Evolutionary conservation across 2,329 filamentous ascomycete species (phyloP), one percentile per base, ranked within the genome.

Genomic region (Nemania diffusa): DNA sequence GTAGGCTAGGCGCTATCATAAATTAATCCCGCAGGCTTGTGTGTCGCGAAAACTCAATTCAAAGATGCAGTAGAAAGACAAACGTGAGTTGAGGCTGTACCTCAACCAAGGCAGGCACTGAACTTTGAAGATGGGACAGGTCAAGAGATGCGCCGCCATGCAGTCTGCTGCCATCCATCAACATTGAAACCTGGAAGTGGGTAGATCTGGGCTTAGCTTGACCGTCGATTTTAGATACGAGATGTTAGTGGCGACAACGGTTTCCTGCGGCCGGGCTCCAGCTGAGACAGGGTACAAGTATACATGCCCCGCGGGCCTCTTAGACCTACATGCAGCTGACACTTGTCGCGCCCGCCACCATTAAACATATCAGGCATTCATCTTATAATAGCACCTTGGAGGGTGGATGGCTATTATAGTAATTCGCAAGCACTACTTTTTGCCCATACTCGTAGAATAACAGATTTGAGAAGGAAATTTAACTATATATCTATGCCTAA

Each of bases 221-320:
- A 68, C 65, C 37, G 65, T 68, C 53, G 2, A 61, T 68, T 68
- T 68, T 58, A 20, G 50, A 58, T 46, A 63, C 55, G 48, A 60
- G 56, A n/a, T 56, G 26, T 6, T 24, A 50, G 55, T 52, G 57
- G 37, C 32, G 20, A 44, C 52, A 5, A 22, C 26, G 5, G 8
- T 50, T 2, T 24, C 20, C 53, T 40, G 55, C 46, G 29, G 42
- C 32, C 32, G 13, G 55, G 24, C 17, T 29, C 34, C 57, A 64
- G 61, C 56, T 61, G 40, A 55, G 64, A 56, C 64, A 53, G 40
- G 11, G 22, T 15, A 22, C 22, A 22, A 51, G 22, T 15, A 5
- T 46, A 46, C 42, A 20, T 46, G 17, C 34, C 34, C 29, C 29
- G 9, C 34, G n/a, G n/a, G n/a, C n/a, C n/a, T n/a, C n/a, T n/a